Base-by-base conservation (phyloP, 306 rosid genomes). In the Glycine latifolia region DNA sequence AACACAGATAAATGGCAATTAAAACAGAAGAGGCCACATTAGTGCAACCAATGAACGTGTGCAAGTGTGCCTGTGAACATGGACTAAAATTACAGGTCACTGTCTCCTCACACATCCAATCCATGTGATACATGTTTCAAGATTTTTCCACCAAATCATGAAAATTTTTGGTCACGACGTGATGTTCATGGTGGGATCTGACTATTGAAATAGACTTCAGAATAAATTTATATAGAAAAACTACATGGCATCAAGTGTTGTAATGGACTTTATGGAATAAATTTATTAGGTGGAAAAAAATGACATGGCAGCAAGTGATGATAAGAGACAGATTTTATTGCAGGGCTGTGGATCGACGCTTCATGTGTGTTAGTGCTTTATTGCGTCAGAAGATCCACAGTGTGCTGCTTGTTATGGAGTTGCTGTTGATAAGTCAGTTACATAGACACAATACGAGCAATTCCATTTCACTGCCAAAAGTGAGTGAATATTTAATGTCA, bases 381-480 rank as follows among this genome's bases (percentile, higher is more conserved):
- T 46, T 86, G 88, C 92, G 91, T 86, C 73, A 86, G 86, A 88
- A 79, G 80, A 85, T 73, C 85, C 80, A 80, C 74, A 71, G 33
- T 73, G 13, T 68, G 83, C 71, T 65, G 26, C 77, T 82, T 82
- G 82, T 82, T 84, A 78, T 70, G 84, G 76, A 58, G 85, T 81
- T 80, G 79, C 82, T 82, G 84, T 83, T 90, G 94, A 92, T 92
- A 92, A 92, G 94, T 90, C 86, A 89, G 87, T 84, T 80, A 87
- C 89, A 87, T 75, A 3, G 74, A 71, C 82, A 76, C 82, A 85
- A 92, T 92, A 92, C 86, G 97, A 90, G 92, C 94, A 85, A 89
- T 79, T 89, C 89, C 93, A 81, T 92, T 88, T 92, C 97, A 90
- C 63, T 17, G 50, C 82, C 82, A 71, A 84, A 73, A 82, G 61